phyloP scores from a whole-genome alignment of 1,139 yeast genomes.

The Magnusiomyces tetraspermus region DNA sequence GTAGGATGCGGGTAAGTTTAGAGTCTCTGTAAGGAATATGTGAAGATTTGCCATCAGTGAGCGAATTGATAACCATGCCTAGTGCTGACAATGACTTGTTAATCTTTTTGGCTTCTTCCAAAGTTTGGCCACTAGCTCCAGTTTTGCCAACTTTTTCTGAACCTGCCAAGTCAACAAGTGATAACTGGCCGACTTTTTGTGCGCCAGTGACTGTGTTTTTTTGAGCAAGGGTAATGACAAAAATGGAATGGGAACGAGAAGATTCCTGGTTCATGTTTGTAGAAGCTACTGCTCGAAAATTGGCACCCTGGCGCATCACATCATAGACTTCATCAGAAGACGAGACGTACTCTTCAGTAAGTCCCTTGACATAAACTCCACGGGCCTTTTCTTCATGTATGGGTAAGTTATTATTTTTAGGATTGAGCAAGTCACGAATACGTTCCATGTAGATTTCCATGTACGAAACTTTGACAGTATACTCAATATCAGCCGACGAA shows the following conservation, averaged over 20 bases:
- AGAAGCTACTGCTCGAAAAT: slow-evolving; percentile 46
- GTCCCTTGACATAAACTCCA: slow-evolving; percentile 64
- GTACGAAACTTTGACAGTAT: slow-evolving; percentile 59
- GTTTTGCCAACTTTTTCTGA: slow-evolving; percentile 80
- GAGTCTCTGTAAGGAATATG: slow-evolving; percentile 80
- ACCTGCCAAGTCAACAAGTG: slow-evolving; percentile 81
- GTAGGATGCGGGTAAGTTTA: slow-evolving; percentile 69
- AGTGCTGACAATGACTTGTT: slow-evolving; percentile 69
- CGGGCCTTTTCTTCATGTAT: slow-evolving; percentile 58
- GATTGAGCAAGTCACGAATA: slow-evolving; percentile 51
- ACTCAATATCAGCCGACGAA: slow-evolving; percentile 49
- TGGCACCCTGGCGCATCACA: slow-evolving; percentile 48
- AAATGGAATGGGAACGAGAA: slow-evolving; percentile 75
- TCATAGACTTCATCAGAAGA: slow-evolving; percentile 49
- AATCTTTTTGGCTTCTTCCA: slow-evolving; percentile 79
- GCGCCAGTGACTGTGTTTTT: slow-evolving; percentile 47
- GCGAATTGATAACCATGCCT: slow-evolving; percentile 72
- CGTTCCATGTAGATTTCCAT: slow-evolving; percentile 81
- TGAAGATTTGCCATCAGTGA: slow-evolving; percentile 58
- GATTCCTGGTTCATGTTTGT: slow-evolving; percentile 71
- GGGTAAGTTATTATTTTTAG: slow-evolving; percentile 35
- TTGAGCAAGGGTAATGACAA: slow-evolving; percentile 57
- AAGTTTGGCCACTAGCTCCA: slow-evolving; percentile 64
- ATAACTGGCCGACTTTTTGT: slow-evolving; percentile 56
- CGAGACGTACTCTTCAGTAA: slow-evolving; percentile 53